These are phyloP conservation scores for Aspergillus texensis DNA, from an alignment of 2,329 filamentous ascomycete genomes.

Conservation along the genomic window DNA sequence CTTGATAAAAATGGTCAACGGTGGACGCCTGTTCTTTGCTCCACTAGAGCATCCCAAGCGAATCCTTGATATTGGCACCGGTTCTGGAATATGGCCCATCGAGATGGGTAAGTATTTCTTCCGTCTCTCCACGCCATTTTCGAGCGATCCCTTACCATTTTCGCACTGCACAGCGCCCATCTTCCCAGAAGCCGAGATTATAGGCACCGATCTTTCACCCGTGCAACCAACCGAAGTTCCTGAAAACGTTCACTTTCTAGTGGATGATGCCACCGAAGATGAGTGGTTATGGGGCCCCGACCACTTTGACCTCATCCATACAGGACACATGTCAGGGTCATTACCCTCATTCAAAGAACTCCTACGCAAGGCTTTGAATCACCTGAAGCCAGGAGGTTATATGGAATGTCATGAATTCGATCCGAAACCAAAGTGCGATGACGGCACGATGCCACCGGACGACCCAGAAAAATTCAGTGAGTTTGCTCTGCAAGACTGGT, in stretches of 20 bases:
- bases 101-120: conserved; percentile 56
- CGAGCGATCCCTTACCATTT: conserved; percentile 10
- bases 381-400: conserved; percentile 60
- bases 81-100: conserved; percentile 69
- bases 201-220: conserved; percentile 68
- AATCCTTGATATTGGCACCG: conserved; percentile 62
- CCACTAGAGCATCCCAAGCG: conserved; percentile 49
- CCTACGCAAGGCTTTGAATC: conserved; percentile 54
- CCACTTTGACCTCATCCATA: conserved; percentile 63
- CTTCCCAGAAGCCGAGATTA: conserved; percentile 61
- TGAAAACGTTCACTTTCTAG: conserved; percentile 72
- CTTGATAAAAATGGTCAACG: conserved; percentile 53
- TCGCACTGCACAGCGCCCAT: conserved; percentile 28
- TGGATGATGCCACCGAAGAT: conserved; percentile 67
- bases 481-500: conserved; percentile 53
- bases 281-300: conserved; percentile 59
- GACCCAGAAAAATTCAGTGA: conserved; percentile 41
- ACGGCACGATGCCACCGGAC: conserved; percentile 54
- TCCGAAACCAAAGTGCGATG: conserved; percentile 54
- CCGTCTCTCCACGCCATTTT: not conserved
- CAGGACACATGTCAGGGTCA: conserved; percentile 60
- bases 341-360: conserved; percentile 60
- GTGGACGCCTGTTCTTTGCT: conserved; percentile 50
- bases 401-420: conserved; percentile 49
- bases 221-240: conserved; percentile 69